Evolutionary conservation across 1,284 basidiomycete species (phyloP).

Genomic region (Sparassis latifolia): DNA sequence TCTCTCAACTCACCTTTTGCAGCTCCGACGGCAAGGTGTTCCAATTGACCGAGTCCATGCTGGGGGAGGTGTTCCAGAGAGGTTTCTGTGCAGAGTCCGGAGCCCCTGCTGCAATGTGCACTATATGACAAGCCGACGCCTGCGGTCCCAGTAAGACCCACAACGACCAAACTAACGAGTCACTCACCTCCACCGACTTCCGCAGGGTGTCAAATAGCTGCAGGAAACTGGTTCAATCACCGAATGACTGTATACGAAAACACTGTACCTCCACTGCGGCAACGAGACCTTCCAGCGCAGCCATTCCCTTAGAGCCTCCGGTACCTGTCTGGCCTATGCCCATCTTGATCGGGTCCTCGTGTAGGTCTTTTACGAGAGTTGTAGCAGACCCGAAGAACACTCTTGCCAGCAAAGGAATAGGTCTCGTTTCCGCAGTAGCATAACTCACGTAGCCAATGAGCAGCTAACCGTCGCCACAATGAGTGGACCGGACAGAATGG

Average conservation of each 20-base stretch:
- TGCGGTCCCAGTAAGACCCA: background rate
- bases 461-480: conserved; percentile 28
- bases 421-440: conserved; percentile 41
- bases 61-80: conserved; percentile 42
- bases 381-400: conserved; percentile 44
- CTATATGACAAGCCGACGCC: conserved; percentile 40
- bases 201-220: conserved; percentile 52
- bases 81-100: conserved; percentile 53
- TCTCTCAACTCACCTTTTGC: conserved; percentile 42
- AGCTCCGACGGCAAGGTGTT: conserved; percentile 56
- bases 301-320: conserved; percentile 49
- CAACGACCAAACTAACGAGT: conserved; percentile 3
- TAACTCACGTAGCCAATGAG: conserved; percentile 55
- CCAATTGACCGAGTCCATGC: conserved; percentile 59
- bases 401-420: conserved; percentile 49
- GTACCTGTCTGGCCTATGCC: conserved; percentile 52
- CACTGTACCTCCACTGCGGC: conserved; percentile 59
- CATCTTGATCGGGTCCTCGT: conserved; percentile 38
- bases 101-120: conserved; percentile 54
- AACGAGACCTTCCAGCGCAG: conserved; percentile 64
- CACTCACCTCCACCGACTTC: conserved; percentile 16
- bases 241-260: background rate
- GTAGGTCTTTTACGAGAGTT: conserved; percentile 38
- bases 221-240: too few species aligned
- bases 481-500: background rate